Percentiles rank a stretch among this genome's conserved stretches.
phyloP scores from a whole-genome alignment of 2,329 filamentous ascomycete genomes.

The Diaporthe velutina region DNA sequence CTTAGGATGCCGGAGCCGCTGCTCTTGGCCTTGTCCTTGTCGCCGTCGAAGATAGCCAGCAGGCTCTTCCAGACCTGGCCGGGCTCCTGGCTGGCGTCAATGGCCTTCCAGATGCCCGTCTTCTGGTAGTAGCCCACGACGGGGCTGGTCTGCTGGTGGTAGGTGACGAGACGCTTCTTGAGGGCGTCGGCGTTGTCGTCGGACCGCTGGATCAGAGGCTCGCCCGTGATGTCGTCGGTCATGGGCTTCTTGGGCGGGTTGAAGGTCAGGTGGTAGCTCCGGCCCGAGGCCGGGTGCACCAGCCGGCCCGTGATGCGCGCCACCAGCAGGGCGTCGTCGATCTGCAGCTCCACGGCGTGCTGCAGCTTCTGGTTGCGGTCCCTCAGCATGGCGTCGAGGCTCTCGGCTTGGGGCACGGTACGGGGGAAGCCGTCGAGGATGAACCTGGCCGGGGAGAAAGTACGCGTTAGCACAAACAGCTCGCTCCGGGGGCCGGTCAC shows the following conservation, averaged over 20 bases:
- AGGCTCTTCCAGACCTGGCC: constrained; percentile 96
- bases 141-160: constrained; percentile 92
- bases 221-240: constrained; percentile 97
- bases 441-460: constrained; percentile 72
- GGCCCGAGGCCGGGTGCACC: constrained; percentile 94
- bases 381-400: constrained; percentile 91
- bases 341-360: constrained; percentile 96
- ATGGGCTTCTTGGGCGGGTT: constrained; percentile 95
- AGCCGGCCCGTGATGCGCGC: constrained; percentile 96
- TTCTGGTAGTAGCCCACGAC: constrained; percentile 98
- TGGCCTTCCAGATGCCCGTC: constrained; percentile 94
- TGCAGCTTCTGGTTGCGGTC: constrained; percentile 86
- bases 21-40: constrained; percentile 61
- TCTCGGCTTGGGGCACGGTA: constrained; percentile 94
- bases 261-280: constrained; percentile 98
- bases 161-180: constrained; percentile 93
- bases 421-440: constrained; percentile 99
- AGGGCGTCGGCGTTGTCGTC: constrained; percentile 97
- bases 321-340: constrained; percentile 93
- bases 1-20: constrained; percentile 57
- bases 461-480: constrained; percentile 42
- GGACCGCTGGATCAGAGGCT: constrained; percentile 94
- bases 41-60: constrained; percentile 83
- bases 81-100: constrained; percentile 97
- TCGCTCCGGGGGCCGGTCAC: constrained; percentile 30